Evolutionary conservation across 257 asterid species (phyloP), one percentile per base, ranked within the genome.

Genomic region (Solanum ossicruentum): DNA sequence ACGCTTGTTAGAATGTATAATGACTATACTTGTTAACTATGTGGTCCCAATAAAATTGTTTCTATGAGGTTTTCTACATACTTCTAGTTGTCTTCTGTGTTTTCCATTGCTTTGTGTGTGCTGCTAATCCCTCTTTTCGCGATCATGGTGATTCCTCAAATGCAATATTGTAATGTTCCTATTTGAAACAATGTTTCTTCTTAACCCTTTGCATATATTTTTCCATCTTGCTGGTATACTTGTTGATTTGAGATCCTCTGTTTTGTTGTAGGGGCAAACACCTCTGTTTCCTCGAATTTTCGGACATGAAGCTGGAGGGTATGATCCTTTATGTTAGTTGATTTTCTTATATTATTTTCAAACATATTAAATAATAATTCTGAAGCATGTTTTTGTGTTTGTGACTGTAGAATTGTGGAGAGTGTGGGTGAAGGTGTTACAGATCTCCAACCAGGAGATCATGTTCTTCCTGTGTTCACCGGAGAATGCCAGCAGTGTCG

Each of bases 301-400:
- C 55, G 99, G 99, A 47, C 99, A 95, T 32, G 99, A 95, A 91
- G 99, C 99, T 10, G 98, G 95, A 89, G 99, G 98, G 99, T 94
- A 94, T 51, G 90, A 17, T 7, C 47, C 21, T 63, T 84, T 79
- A 55, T 43, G 20, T 58, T 52, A 17, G 11, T 17, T 12, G 15
- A 20, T 13, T 73, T 20, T 52, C 49, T 49, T 32, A 20, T 10
- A 3, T 20, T 8, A 23, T 58, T 51, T 26, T 52, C 67, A 6
- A 63, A 77, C 84, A 7, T 23, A 26, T 15, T 23, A 45, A 77
- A 26, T 15, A 77, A 32, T 20, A 21, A 21, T 61, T 45, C 57
- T 21, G 2, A 23, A 10, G 26, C 36, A 0, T 15, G 20, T 28
- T 54, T 72, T 9, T 23, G 12, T n/a, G 39, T 45, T 20, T 4